phyloP scores from a whole-genome alignment of 768 basidiomycete genomes.

The Asterophora parasitica region DNA sequence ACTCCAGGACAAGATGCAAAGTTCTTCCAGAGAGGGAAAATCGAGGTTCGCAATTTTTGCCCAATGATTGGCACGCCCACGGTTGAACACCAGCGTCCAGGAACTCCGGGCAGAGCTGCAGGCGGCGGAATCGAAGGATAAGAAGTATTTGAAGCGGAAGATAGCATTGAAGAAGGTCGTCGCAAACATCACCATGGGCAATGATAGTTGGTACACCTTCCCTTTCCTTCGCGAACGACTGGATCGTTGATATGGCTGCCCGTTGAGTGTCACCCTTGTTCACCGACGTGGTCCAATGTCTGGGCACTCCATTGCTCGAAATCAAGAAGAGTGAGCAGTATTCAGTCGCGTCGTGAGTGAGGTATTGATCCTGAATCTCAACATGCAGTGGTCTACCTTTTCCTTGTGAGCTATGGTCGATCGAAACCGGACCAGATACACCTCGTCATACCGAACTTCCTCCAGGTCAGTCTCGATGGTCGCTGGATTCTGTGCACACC shows the following conservation, averaged over 20 bases:
- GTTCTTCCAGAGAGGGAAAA: constrained; percentile 89
- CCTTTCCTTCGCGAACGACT: constrained; percentile 17
- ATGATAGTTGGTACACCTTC: constrained; percentile 76
- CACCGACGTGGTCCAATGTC: constrained; percentile 91
- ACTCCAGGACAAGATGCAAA: constrained; percentile 84
- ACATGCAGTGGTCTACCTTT: constrained; percentile 89
- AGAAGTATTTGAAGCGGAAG: constrained; percentile 91
- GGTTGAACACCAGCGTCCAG: constrained; percentile 29
- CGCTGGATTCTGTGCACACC: neutral
- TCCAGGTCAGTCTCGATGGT: constrained; percentile 52
- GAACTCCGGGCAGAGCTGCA: constrained; percentile 91
- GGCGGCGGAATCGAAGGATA: constrained; percentile 92
- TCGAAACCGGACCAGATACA: constrained; percentile 92
- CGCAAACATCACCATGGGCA: constrained; percentile 99
- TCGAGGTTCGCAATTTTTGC: constrained; percentile 54
- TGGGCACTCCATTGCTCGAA: constrained; percentile 92
- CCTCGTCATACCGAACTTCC: constrained; percentile 84
- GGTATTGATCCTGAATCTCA: neutral
- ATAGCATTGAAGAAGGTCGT: constrained; percentile 95
- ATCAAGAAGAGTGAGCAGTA: constrained; percentile 93
- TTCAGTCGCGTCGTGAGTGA: neutral
- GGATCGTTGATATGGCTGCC: constrained; percentile 14
- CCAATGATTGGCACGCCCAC: neutral
- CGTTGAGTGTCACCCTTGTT: constrained; percentile 85
- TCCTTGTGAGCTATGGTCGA: constrained; percentile 94